Evolutionary conservation across 2,329 filamentous ascomycete genomes (phyloP).

Genomic region (Atkinsonella hypoxylon): DNA sequence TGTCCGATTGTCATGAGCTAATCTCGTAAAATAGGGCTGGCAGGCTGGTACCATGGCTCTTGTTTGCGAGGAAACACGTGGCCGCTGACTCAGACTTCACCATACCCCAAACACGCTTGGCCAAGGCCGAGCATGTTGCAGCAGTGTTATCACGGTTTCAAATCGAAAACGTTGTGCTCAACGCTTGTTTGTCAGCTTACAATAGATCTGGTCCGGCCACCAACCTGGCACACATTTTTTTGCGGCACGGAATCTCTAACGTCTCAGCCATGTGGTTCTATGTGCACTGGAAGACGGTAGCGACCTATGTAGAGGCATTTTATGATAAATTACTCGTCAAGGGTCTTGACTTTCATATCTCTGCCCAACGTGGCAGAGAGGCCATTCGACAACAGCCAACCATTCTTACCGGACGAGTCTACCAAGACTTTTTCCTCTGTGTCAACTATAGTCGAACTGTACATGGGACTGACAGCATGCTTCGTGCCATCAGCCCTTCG

Average conservation of each 20-base stretch:
- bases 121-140: slow-evolving; percentile 13
- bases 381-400: slow-evolving; percentile 14
- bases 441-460: slow-evolving; percentile 17
- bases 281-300: slow-evolving; percentile 17
- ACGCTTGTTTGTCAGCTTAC: slow-evolving; percentile 18
- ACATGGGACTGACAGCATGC: slow-evolving; percentile 8
- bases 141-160: slow-evolving; percentile 13
- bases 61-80: slow-evolving; percentile 14
- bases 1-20: not conserved
- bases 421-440: slow-evolving; percentile 19
- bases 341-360: slow-evolving; percentile 15
- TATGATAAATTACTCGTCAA: slow-evolving; percentile 16
- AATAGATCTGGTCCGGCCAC: slow-evolving; percentile 13
- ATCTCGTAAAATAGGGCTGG: slow-evolving; percentile 9
- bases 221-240: slow-evolving; percentile 17
- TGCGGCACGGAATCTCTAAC: slow-evolving; percentile 15
- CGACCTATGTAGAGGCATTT: slow-evolving; percentile 16
- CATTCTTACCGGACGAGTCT: slow-evolving; percentile 10
- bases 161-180: slow-evolving; percentile 18
- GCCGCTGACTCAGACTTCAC: slow-evolving; percentile 8
- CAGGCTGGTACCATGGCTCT: slow-evolving; percentile 13
- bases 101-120: slow-evolving; percentile 14
- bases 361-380: slow-evolving; percentile 17
- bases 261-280: slow-evolving; percentile 20
- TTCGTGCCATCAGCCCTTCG: slow-evolving; percentile 12